Evolutionary conservation across 2,329 filamentous ascomycete species (phyloP).

Genomic region (Venturiaceae sp.): DNA sequence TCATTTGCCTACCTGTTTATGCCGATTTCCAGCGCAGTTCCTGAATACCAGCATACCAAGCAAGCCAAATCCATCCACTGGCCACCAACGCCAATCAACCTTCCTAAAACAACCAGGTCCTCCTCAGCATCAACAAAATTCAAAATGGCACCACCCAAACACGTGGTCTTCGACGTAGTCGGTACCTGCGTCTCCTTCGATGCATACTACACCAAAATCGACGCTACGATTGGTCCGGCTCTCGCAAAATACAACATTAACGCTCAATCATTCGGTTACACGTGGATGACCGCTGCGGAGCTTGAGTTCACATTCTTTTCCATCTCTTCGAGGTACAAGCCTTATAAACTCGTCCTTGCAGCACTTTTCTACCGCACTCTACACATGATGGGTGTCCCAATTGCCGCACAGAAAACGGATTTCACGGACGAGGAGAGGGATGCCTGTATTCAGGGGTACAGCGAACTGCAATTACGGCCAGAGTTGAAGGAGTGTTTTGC

Average conservation of each 20-base stretch:
- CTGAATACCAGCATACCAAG: no score
- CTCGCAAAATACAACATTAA: constrained; percentile 19
- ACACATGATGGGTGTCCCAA: constrained; percentile 34
- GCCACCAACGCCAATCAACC: neutral
- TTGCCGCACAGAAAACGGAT: constrained; percentile 15
- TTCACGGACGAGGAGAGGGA: neutral
- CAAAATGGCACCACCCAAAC: neutral
- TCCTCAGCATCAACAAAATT: no score
- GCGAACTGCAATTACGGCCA: constrained; percentile 33
- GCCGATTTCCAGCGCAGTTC: no score
- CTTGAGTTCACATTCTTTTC: constrained; percentile 41
- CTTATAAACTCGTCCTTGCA: constrained; percentile 33
- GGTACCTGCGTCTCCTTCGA: constrained; percentile 41
- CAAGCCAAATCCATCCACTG: no score
- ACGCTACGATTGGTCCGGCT: constrained; percentile 29
- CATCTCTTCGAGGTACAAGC: constrained; percentile 32
- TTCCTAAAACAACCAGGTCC: neutral
- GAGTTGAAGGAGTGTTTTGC: neutral
- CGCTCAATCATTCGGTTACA: constrained; percentile 33
- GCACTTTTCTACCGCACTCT: constrained; percentile 41
- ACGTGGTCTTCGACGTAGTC: neutral
- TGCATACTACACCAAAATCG: constrained; percentile 31
- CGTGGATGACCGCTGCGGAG: constrained; percentile 38
- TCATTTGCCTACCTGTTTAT: no score
- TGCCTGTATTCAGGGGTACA: neutral